Conservation (phyloP, 2,329 filamentous ascomycete species). For the Rasamsonia emersonii region DNA sequence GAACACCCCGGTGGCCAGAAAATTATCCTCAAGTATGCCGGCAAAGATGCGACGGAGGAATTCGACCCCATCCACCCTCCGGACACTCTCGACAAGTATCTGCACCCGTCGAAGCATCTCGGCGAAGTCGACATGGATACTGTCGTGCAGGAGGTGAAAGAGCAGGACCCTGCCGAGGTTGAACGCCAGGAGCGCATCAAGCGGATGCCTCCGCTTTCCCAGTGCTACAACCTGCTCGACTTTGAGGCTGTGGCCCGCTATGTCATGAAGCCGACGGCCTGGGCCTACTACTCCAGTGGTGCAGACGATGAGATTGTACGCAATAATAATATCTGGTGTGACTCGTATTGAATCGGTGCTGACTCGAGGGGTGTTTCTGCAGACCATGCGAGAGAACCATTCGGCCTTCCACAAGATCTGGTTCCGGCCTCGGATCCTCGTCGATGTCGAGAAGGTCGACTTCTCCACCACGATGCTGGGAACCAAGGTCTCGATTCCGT, state of each 20-base stretch:
- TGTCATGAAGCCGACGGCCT: conserved; percentile 92
- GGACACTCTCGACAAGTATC: conserved; percentile 75
- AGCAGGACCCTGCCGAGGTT: conserved; percentile 60
- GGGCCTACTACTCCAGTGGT: conserved; percentile 95
- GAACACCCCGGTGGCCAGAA: conserved; percentile 84
- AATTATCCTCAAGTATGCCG: conserved; percentile 94
- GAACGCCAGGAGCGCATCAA: conserved; percentile 66
- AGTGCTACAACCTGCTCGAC: conserved; percentile 91
- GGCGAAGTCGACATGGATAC: conserved; percentile 84
- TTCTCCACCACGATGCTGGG: conserved; percentile 90
- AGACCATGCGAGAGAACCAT: conserved; percentile 95
- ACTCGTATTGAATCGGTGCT: too few relatives aligned
- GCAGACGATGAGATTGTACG: conserved; percentile 77
- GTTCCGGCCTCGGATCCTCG: conserved; percentile 84
- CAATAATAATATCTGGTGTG: too few relatives aligned
- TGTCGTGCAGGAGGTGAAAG: conserved; percentile 58
- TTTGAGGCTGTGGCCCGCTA: conserved; percentile 87
- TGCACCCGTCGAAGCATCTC: conserved; percentile 76
- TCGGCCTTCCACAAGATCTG: conserved; percentile 92
- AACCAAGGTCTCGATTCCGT: conserved; percentile 71
- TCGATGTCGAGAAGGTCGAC: conserved; percentile 83
- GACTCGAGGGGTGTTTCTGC: too few relatives aligned
- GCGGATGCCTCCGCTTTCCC: conserved; percentile 68
- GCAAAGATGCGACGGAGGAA: conserved; percentile 86
- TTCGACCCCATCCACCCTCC: conserved; percentile 85